A percentile compares a stretch with the other conserved stretches of the same genome.
Conservation (phyloP, 192 early-diverging fungal species). For the Podochytrium sp. region DNA sequence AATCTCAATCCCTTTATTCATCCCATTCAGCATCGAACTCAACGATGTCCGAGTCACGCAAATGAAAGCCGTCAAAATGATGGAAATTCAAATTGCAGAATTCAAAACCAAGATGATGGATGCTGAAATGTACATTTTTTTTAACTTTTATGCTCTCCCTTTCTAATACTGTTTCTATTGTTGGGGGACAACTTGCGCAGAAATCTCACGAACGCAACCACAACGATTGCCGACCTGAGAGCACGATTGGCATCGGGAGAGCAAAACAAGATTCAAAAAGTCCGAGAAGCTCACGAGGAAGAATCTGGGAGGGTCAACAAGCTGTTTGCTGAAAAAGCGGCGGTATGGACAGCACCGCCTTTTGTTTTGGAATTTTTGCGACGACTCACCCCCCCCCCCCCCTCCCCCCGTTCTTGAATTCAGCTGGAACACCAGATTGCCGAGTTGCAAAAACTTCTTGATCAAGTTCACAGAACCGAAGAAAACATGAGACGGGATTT, state of each 20-base stretch:
- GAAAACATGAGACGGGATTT: constrained; percentile 4
- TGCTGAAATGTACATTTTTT: constrained; percentile 15
- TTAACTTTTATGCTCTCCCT: no score
- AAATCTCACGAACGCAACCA: constrained; percentile 18
- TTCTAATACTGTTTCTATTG: no score
- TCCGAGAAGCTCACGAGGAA: constrained; percentile 28
- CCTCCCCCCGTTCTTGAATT: no score
- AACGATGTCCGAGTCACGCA: constrained; percentile 15
- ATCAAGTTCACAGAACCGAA: constrained; percentile 16
- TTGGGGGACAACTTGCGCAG: constrained; percentile 16
- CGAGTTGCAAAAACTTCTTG: constrained; percentile 17
- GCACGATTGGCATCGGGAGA: constrained; percentile 8
- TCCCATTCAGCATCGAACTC: constrained; percentile 25
- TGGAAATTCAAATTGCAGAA: constrained; percentile 23
- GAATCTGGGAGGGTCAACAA: constrained; percentile 24
- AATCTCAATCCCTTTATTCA: background rate
- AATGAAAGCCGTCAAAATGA: constrained; percentile 21
- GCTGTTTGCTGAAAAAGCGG: constrained; percentile 26
- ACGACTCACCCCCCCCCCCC: no score
- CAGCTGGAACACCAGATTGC: constrained; percentile 18
- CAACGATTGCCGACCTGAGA: constrained; percentile 17
- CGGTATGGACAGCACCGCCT: constrained; percentile 1
- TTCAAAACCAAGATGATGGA: constrained; percentile 35
- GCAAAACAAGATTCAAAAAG: constrained; percentile 16
- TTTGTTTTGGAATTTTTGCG: background rate